These are phyloP conservation scores for Cutaneotrichosporon daszewskae DNA, from an alignment of 1,284 basidiomycete species.

Conservation along the genomic window DNA sequence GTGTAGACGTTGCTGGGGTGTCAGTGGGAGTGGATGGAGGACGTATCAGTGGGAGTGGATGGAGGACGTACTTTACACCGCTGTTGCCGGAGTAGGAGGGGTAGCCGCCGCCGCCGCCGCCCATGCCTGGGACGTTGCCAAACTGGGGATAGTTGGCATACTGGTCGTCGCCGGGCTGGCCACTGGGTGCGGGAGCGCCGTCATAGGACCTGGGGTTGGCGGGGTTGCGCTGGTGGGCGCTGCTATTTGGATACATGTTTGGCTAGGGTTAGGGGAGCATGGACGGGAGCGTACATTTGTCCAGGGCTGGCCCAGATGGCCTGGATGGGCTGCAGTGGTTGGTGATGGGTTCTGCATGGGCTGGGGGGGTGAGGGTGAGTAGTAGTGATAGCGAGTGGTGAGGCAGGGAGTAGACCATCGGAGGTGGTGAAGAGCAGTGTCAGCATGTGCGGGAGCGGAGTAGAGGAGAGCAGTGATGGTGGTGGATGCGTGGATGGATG, in stretches of 20 bases:
- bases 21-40: neutral
- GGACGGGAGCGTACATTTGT: conserved; percentile 11
- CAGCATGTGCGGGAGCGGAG: conserved; percentile 1
- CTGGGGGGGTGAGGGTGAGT: conserved; percentile 2
- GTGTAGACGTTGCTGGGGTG: conserved; percentile 11
- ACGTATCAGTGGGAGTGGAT: conserved; percentile 8
- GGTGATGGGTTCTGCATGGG: conserved; percentile 28
- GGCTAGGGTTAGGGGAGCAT: conserved; percentile 2
- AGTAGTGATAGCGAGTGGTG: neutral
- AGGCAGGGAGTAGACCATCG: neutral
- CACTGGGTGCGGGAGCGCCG: conserved; percentile 10
- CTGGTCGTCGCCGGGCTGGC: conserved; percentile 22
- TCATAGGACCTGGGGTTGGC: conserved; percentile 33
- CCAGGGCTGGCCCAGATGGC: conserved; percentile 24
- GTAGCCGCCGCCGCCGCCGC: conserved; percentile 21
- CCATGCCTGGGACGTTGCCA: conserved; percentile 16
- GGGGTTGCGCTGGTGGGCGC: conserved; percentile 23
- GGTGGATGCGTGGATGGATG: conserved; percentile 2
- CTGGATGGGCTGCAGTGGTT: conserved; percentile 15
- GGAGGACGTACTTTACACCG: conserved; percentile 26
- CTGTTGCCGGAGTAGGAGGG: conserved; percentile 14
- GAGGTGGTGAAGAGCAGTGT: neutral
- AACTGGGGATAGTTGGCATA: conserved; percentile 17
- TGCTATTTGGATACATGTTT: conserved; percentile 26
- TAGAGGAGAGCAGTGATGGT: conserved; percentile 1